Base-by-base conservation (phyloP, 202 grass and related monocot genomes). In the Musa balbisiana region DNA sequence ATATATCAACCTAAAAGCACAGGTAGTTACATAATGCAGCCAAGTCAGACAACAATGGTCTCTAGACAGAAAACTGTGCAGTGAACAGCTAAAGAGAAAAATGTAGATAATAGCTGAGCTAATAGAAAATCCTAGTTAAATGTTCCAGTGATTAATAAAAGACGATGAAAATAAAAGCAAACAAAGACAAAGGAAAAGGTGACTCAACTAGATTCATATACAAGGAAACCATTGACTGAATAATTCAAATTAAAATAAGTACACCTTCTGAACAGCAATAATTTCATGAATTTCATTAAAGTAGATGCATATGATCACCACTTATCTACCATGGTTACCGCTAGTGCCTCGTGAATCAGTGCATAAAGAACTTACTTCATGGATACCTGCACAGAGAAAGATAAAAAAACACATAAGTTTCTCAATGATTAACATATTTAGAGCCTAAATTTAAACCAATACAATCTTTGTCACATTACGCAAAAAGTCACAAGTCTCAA, bases 351-450 rank as follows among this genome's bases (percentile, higher is more conserved):
- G 51, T 67, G 71, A 76, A 85, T 53, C 51, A 74, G 16, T 53
- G 56, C 21, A 53, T 10, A 69, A 71, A 65, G 12, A 62, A 83
- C 93, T 93, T 93, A 97, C 93, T 93, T 97, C 93, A 76, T 97
- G 90, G 84, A 93, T 93, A 67, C 93, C 93, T 97, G 90, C 71
- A 92, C 87, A 88, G 19, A 80, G 81, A 83, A 62, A 49, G 24
- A 52, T 81, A 65, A 76, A 62, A 27, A 29, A 76, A 70, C 60
- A 55, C 11, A 72, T 72, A 62, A 80, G 21, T 72, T 6, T 67
- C 10, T 29, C 72, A 66, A 22, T 79, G 56, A 79, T 51, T 11
- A 59, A 74, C 53, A n/a, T 29, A 59, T 19, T 25, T 15, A 70
- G 19, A 33, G 64, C 15, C 27, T 16, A 29, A 15, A 67, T 67